Conservation (phyloP, 495 filamentous ascomycete genomes). For the Trichoderma parareesei region DNA sequence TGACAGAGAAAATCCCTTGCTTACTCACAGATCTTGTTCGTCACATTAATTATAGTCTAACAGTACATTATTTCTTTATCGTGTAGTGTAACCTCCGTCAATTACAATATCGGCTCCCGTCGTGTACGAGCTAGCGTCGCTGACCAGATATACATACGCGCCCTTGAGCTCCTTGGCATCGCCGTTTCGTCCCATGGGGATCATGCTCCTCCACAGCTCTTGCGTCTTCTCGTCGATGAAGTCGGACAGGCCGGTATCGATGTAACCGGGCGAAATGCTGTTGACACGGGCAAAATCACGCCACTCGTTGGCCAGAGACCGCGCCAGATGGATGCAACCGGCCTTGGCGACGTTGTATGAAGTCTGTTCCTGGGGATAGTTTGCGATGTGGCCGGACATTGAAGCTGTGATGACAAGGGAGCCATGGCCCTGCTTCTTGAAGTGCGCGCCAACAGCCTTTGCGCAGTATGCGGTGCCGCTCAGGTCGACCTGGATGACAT, state of each 20-base stretch:
- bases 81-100: conserved; percentile 45
- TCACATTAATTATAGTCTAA: background rate
- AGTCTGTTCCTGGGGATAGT: conserved; percentile 72
- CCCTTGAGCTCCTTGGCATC: conserved; percentile 79
- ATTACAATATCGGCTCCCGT: conserved; percentile 48
- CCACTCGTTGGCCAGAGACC: conserved; percentile 67
- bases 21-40: no score
- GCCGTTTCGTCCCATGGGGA: conserved; percentile 66
- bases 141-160: conserved; percentile 68
- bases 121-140: conserved; percentile 57
- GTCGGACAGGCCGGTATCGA: conserved; percentile 70
- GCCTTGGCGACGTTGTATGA: conserved; percentile 75
- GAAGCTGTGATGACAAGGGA: conserved; percentile 56
- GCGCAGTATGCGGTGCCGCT: conserved; percentile 57
- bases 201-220: conserved; percentile 68
- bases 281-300: conserved; percentile 70
- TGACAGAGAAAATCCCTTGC: no score
- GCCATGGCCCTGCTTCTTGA: conserved; percentile 44
- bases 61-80: conserved; percentile 17
- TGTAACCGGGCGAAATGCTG: conserved; percentile 68
- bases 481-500: conserved; percentile 57
- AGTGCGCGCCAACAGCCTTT: conserved; percentile 51
- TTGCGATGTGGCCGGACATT: conserved; percentile 63
- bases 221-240: conserved; percentile 64
- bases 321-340: conserved; percentile 38